These are phyloP conservation scores for Trypanosoma caninum DNA, from an alignment of 208 protist species.

Conservation along the genomic window DNA sequence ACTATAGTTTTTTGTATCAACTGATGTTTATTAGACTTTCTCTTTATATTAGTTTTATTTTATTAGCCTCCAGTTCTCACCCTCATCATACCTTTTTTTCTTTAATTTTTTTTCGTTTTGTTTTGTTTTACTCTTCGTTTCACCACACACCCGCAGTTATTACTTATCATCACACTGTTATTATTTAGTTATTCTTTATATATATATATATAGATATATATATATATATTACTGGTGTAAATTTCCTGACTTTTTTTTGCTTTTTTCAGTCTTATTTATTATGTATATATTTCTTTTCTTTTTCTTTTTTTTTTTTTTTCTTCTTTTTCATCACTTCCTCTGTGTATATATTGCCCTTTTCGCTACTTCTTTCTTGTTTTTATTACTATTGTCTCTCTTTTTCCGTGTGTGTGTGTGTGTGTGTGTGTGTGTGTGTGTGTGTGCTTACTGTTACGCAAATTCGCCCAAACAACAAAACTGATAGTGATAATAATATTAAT, in stretches of 20 bases:
- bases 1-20: conserved; percentile 1
- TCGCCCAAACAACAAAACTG: too few relatives aligned
- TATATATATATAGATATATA: conserved; percentile 6
- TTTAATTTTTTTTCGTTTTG: too few relatives aligned
- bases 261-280: background rate
- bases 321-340: too few relatives aligned
- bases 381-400: too few relatives aligned
- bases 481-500: too few relatives aligned
- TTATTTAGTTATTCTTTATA: background rate
- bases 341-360: too few relatives aligned
- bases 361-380: too few relatives aligned
- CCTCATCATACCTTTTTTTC: background rate
- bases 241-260: background rate
- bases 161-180: background rate
- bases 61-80: background rate
- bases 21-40: conserved; percentile 9
- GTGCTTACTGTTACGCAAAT: background rate
- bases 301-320: background rate
- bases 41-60: too few relatives aligned
- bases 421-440: conserved; percentile 1
- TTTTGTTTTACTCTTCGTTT: too few relatives aligned
- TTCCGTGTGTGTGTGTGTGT: background rate
- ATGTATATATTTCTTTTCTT: background rate
- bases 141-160: too few relatives aligned
- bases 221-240: background rate